Base-by-base conservation (phyloP, 257 asterid genomes). In the Perilla frutescens region DNA sequence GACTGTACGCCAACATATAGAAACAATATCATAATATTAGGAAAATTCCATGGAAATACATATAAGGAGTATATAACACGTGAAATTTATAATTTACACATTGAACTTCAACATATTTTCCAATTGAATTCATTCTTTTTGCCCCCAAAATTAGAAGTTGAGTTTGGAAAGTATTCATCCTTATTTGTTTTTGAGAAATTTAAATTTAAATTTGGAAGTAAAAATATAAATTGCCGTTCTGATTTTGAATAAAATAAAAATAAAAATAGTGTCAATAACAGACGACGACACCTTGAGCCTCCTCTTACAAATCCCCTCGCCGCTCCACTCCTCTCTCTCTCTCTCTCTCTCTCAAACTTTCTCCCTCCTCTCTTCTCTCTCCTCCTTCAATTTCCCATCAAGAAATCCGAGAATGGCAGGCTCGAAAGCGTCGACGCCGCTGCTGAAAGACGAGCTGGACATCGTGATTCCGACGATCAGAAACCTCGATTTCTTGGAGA, bases 381-480 rank as follows among this genome's bases (percentile, higher is more conserved):
- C 26, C 12, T 41, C 8, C 34, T 32, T 7, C 8, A 26, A 39
- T 43, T 4, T 64, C 34, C 49, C 2, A 14, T 51, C 15, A 34
- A 29, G 3, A 6, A 7, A 54, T 8, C 32, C 14, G 41, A 51
- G 3, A 55, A 82, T 82, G 86, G 77, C 77, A 36, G 73, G 60
- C 44, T 57, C 81, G 60, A 66, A 20, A 31, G 8, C 79, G 1
- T 36, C 70, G 68, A 72, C 81, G 2, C 80, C 87, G 14, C 40
- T 70, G 45, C 78, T 83, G 44, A 81, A 79, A 40, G 81, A 84
- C 9, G 84, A 84, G 72, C 50, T 84, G 1, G 86, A 81, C 76
- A 84, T 84, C 47, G 84, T 84, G 72, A 84, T 84, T 15, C 85
- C 86, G 45, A 84, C 86, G 2, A 81, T 84, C 6, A 41, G 88